Evolutionary conservation across 176 grass and related monocot genomes (phyloP).

Genomic region (Miscanthus lutarioriparius): DNA sequence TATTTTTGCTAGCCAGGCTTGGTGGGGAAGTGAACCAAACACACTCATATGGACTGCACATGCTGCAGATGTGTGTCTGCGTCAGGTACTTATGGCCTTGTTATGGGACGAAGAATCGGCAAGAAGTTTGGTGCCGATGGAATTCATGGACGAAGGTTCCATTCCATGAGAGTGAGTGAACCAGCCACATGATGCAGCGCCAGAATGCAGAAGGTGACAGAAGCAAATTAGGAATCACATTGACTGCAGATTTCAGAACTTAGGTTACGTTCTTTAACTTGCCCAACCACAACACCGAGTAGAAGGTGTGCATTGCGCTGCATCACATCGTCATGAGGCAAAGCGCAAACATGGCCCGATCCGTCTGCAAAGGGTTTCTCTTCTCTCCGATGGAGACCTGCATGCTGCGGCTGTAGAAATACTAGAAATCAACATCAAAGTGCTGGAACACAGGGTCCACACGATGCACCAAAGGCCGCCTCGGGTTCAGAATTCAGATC

Average conservation of each 20-base stretch:
- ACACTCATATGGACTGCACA: neutral
- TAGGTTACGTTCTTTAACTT: neutral
- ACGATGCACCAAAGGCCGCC: no score
- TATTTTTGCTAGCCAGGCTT: no score
- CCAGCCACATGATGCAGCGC: neutral
- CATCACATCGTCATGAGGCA: neutral
- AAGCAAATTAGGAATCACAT: neutral
- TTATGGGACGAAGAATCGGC: neutral
- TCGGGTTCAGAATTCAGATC: neutral
- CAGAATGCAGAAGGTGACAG: neutral
- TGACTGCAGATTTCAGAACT: neutral
- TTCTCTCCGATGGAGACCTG: no score
- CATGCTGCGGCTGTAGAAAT: no score
- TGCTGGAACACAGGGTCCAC: neutral
- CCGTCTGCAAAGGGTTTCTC: no score
- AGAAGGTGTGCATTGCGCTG: no score
- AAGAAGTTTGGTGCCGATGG: neutral
- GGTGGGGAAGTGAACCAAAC: no score
- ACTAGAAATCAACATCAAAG: no score
- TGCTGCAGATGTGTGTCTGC: neutral
- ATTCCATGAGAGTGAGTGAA: neutral
- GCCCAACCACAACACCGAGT: neutral
- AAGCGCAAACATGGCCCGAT: neutral
- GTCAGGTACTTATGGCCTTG: neutral
- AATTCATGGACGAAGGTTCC: neutral